Percentiles rank a stretch among this genome's conserved stretches.
phyloP scores from a whole-genome alignment of 768 basidiomycete species.

The Coprinopsis sp. region DNA sequence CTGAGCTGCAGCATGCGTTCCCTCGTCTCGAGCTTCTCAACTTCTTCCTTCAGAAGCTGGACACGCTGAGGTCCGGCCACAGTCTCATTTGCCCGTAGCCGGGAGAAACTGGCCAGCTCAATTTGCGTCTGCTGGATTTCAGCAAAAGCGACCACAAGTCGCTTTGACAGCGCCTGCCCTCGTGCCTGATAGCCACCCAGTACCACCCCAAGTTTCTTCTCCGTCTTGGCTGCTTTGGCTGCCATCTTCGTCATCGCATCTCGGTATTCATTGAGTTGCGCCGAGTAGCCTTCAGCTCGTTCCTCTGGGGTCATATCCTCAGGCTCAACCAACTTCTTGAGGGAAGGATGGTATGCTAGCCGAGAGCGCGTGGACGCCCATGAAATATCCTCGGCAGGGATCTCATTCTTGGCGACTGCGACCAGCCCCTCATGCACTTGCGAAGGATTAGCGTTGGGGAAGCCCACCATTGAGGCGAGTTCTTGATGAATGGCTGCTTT shows the following conservation, averaged over 20 bases:
- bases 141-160: constrained; percentile 62
- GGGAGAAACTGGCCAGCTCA: constrained; percentile 77
- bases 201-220: constrained; percentile 84
- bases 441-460: constrained; percentile 75
- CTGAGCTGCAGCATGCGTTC: constrained; percentile 76
- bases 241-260: constrained; percentile 78
- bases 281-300: constrained; percentile 59
- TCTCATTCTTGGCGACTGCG: constrained; percentile 58
- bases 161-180: constrained; percentile 58
- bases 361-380: constrained; percentile 67
- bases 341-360: constrained; percentile 58
- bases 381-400: constrained; percentile 52
- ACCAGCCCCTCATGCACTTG: constrained; percentile 77
- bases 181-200: constrained; percentile 91
- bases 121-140: constrained; percentile 62
- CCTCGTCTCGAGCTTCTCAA: constrained; percentile 69
- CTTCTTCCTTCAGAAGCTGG: constrained; percentile 80
- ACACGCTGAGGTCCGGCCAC: constrained; percentile 75
- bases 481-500: constrained; percentile 72
- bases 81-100: constrained; percentile 66
- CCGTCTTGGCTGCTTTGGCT: constrained; percentile 72
- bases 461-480: constrained; percentile 74
- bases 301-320: constrained; percentile 50
- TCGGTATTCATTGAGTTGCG: constrained; percentile 56
- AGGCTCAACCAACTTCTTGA: constrained; percentile 65